phyloP scores from a whole-genome alignment of 1,284 basidiomycete species.

The Thelephora terrestris region DNA sequence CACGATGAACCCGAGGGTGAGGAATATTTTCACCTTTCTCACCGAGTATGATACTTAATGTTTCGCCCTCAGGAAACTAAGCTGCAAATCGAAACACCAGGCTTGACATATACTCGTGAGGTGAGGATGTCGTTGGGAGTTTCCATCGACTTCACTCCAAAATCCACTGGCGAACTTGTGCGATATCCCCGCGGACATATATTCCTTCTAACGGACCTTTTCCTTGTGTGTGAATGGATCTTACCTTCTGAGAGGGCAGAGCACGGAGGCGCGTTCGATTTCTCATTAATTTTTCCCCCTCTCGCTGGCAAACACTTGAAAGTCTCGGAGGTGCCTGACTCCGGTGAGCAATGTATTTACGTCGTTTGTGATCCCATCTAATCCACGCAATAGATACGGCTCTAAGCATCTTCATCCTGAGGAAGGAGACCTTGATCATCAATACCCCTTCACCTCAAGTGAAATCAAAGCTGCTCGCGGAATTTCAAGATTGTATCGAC shows the following conservation, averaged over 20 bases:
- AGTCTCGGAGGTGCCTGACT: constrained; percentile 51
- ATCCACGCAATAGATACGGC: constrained; percentile 42
- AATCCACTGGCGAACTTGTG: constrained; percentile 63
- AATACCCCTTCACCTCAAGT: constrained; percentile 52
- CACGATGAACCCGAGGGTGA: constrained; percentile 88
- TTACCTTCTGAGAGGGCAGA: constrained; percentile 46
- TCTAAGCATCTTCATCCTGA: constrained; percentile 77
- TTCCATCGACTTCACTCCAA: constrained; percentile 70
- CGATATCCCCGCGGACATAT: constrained; percentile 74
- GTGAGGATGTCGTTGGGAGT: constrained; percentile 72
- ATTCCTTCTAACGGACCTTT: constrained; percentile 87
- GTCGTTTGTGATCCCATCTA: constrained; percentile 7
- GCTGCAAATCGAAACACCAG: constrained; percentile 82
- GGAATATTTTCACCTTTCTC: constrained; percentile 12
- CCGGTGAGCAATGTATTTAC: constrained; percentile 29
- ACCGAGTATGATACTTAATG: neutral
- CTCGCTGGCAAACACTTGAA: constrained; percentile 89
- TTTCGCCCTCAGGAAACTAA: constrained; percentile 60
- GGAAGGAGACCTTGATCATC: constrained; percentile 77
- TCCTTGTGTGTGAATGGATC: constrained; percentile 84
- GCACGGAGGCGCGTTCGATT: constrained; percentile 59
- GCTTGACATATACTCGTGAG: constrained; percentile 72
- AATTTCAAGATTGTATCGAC: constrained; percentile 78
- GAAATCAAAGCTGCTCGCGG: constrained; percentile 61
- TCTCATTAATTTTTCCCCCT: constrained; percentile 94